phyloP scores from a whole-genome alignment of 306 rosid species.

The Vigna trinervia region DNA sequence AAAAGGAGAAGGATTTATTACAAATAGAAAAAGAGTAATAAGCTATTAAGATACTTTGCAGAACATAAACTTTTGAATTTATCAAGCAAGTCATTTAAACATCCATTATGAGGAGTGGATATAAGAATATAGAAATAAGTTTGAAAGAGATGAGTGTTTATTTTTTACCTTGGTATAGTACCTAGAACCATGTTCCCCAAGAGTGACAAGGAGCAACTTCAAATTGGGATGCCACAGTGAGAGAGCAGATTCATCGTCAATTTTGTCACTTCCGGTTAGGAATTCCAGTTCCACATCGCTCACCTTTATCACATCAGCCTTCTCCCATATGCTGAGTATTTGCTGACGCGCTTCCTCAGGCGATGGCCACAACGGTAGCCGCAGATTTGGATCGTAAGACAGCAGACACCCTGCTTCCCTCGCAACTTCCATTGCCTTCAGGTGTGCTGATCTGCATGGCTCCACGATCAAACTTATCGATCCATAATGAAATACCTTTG shows the following conservation, averaged over 20 bases:
- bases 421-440: constrained; percentile 87
- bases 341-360: constrained; percentile 79
- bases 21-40: background rate
- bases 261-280: constrained; percentile 71
- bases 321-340: constrained; percentile 88
- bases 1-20: constrained; percentile 12
- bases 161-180: constrained; percentile 86
- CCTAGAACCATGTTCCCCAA: constrained; percentile 88
- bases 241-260: constrained; percentile 81
- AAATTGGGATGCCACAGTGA: constrained; percentile 80
- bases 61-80: background rate
- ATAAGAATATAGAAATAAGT: background rate
- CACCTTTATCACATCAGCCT: constrained; percentile 87
- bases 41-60: constrained; percentile 12
- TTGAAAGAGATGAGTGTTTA: background rate
- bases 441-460: constrained; percentile 96
- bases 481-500: constrained; percentile 90
- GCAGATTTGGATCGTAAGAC: constrained; percentile 87
- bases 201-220: constrained; percentile 93
- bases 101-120: too few relatives aligned
- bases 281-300: constrained; percentile 90
- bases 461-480: constrained; percentile 97
- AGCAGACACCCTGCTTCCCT: constrained; percentile 89
- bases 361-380: constrained; percentile 86
- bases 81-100: too few relatives aligned